Conservation (phyloP, 2,329 filamentous ascomycete genomes). For the Lojkania enalia region DNA sequence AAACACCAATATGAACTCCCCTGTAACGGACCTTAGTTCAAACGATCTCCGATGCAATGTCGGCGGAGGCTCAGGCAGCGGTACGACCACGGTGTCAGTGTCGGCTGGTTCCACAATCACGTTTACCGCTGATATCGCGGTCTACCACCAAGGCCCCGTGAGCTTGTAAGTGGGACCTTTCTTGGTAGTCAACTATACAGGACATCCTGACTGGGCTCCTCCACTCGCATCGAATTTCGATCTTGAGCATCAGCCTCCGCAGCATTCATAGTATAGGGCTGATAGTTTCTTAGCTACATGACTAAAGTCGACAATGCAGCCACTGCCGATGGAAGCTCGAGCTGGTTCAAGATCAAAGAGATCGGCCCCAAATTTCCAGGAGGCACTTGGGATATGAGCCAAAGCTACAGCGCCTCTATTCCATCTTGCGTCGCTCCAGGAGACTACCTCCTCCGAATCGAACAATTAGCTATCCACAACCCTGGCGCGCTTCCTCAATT, state of each 20-base stretch:
- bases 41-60: constrained; percentile 28
- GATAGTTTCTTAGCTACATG: constrained; percentile 18
- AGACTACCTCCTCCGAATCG: constrained; percentile 26
- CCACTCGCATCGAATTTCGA: no score
- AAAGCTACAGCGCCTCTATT: constrained; percentile 22
- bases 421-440: constrained; percentile 25
- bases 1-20: constrained; percentile 56
- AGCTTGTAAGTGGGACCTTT: constrained; percentile 21
- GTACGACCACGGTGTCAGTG: constrained; percentile 18
- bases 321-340: constrained; percentile 21
- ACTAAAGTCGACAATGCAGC: constrained; percentile 23
- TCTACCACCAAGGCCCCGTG: constrained; percentile 28
- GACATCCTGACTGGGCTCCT: no score
- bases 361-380: constrained; percentile 25
- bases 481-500: constrained; percentile 23
- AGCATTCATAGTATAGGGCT: not conserved
- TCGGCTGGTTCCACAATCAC: constrained; percentile 21
- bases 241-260: not conserved
- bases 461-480: constrained; percentile 27
- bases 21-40: constrained; percentile 42
- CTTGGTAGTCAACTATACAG: no score
- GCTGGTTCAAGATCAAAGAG: constrained; percentile 31
- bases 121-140: constrained; percentile 18
- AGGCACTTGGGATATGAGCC: constrained; percentile 10
- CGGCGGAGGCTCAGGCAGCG: constrained; percentile 14